Evolutionary conservation across 2,329 filamentous ascomycete genomes (phyloP).

Genomic region (Sclerotinia nivalis): DNA sequence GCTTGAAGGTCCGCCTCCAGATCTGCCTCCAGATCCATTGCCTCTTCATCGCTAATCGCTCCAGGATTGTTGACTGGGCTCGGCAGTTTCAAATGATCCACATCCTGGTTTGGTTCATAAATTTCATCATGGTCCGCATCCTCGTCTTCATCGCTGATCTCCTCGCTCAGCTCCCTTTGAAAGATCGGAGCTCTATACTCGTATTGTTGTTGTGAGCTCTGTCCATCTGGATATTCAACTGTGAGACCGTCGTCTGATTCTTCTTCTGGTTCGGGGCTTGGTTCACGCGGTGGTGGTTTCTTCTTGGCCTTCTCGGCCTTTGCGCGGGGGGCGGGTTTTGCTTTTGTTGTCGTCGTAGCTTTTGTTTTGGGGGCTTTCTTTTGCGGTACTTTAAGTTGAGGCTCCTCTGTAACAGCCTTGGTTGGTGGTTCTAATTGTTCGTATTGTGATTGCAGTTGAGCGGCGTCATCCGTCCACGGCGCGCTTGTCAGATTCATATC

Average conservation of each 20-base stretch:
- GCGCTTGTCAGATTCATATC: slow-evolving; percentile 81
- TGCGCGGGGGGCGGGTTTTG: slow-evolving; percentile 39
- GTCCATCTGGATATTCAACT: slow-evolving; percentile 60
- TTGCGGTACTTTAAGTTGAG: slow-evolving; percentile 29
- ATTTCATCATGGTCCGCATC: slow-evolving; percentile 50
- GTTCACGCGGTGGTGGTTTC: slow-evolving; percentile 37
- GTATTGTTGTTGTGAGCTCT: slow-evolving; percentile 39
- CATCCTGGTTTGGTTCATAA: slow-evolving; percentile 39
- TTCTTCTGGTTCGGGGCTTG: slow-evolving; percentile 39
- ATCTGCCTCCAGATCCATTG: slow-evolving; percentile 40
- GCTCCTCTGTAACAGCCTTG: not conserved
- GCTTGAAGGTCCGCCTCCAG: slow-evolving; percentile 39
- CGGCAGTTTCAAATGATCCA: slow-evolving; percentile 52
- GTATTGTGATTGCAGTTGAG: slow-evolving; percentile 65
- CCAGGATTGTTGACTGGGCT: slow-evolving; percentile 50
- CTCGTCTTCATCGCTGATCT: slow-evolving; percentile 50
- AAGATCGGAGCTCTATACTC: slow-evolving; percentile 36
- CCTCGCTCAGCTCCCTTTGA: slow-evolving; percentile 36
- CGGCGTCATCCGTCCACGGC: slow-evolving; percentile 63
- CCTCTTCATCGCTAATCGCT: slow-evolving; percentile 38
- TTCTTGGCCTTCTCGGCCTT: slow-evolving; percentile 42
- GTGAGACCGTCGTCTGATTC: slow-evolving; percentile 59
- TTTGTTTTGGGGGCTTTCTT: slow-evolving; percentile 38
- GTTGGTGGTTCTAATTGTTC: slow-evolving; percentile 54
- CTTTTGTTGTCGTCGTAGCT: slow-evolving; percentile 35